Base-by-base conservation (phyloP, 2,329 filamentous ascomycete genomes). In the Phoma sp. region DNA sequence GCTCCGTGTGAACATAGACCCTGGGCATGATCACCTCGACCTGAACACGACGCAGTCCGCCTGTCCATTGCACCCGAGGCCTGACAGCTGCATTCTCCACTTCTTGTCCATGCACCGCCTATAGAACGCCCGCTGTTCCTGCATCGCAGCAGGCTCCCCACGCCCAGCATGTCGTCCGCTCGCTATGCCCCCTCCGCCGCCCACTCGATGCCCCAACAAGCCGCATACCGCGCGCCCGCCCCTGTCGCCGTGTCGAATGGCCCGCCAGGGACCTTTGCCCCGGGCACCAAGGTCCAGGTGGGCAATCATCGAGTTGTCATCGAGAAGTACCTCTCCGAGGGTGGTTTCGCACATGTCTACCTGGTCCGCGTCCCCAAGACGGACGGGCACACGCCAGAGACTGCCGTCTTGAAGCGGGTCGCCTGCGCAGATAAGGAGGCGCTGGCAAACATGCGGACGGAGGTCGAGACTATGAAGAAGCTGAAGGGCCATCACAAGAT, bases 401-500 rank as follows among this genome's bases (percentile, higher is more conserved):
- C 86, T 66, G 92, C 91, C 10, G 93, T 97, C 43, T 81, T 97
- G 70, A 97, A 99, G 82, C 84, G 95, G 71, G 95, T 99, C 54
- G 95, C 95, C 32, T 95, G 98, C 47, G 92, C 95, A 29, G 95
- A 99, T 78, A 97, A 96, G 82, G 90, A 96, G 61, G 86, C 93
- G 54, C 82, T 99, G 78, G 90, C 91, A 59, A 93, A 90, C 76
- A 98, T 99, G 95, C 88, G 95, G 75, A 98, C 88, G 64, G 95
- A 99, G 82, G 95, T 99, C 66, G 95, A 99, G 80, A 99, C 95
- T 11, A 99, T 99, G 95, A 99, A 99, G 86, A 93, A 95, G 77
- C 83, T 99, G 67, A 96, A 96, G 81, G 95, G 95, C 52, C 95
- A 98, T 82, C 87, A 88, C 59, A 89, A 95, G 67, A 98, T 99